A percentile compares a stretch with the other conserved stretches of the same genome.
Evolutionary conservation across 2,329 filamentous ascomycete genomes (phyloP).

Genomic region (Tympanopsis confertula): DNA sequence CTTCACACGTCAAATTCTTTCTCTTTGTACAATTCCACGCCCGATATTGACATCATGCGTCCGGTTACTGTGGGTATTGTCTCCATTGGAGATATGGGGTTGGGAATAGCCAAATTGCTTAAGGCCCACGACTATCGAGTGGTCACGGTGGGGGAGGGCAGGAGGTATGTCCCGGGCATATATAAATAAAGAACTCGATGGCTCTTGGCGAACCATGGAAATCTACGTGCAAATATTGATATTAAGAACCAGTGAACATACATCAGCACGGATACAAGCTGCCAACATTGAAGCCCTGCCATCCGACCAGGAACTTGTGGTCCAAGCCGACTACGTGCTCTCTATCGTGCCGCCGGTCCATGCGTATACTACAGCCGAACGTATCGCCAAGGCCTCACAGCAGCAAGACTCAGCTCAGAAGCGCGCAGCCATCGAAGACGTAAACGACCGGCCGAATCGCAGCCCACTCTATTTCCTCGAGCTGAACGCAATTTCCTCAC

Average conservation of each 20-base stretch:
- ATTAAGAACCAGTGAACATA: neutral
- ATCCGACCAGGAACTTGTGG: neutral
- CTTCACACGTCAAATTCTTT: no score
- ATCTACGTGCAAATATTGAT: no score
- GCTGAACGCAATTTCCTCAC: neutral
- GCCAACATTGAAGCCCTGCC: neutral
- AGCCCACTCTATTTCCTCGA: neutral
- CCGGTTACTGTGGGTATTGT: neutral
- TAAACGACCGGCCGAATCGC: neutral
- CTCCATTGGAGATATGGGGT: neutral
- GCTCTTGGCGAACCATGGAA: neutral
- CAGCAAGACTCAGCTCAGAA: neutral
- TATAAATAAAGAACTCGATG: neutral
- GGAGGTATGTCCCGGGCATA: neutral
- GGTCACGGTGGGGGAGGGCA: neutral
- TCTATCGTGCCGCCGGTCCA: slow-evolving; percentile 1
- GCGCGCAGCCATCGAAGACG: neutral
- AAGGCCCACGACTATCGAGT: neutral
- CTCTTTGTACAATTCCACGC: no score
- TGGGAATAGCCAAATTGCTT: neutral
- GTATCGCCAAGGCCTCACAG: neutral
- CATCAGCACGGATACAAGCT: neutral
- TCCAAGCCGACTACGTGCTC: neutral
- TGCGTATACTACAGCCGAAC: neutral
- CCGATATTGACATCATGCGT: neutral